These are phyloP conservation scores for Apophysomyces elegans DNA, from an alignment of 371 early-diverging fungal species.

Conservation along the genomic window DNA sequence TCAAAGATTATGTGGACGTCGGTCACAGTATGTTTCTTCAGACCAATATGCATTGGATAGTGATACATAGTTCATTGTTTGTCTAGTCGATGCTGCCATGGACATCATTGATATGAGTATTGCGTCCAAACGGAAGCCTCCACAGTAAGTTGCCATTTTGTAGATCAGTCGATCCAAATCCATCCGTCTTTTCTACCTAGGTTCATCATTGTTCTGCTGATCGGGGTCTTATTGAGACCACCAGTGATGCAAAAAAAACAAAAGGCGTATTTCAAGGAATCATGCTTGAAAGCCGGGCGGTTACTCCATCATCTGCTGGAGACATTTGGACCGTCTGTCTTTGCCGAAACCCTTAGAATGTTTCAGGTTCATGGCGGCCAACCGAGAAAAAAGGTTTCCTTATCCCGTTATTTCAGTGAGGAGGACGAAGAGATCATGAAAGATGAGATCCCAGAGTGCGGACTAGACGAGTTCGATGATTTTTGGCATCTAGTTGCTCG, in stretches of 20 bases:
- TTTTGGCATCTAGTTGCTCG: constrained; percentile 19
- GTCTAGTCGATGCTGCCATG: constrained; percentile 25
- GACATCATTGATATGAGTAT: constrained; percentile 17
- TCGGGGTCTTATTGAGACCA: constrained; percentile 20
- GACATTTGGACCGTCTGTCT: constrained; percentile 16
- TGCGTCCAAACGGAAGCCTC: constrained; percentile 16
- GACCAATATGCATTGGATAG: too few relatives aligned
- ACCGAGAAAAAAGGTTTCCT: background rate
- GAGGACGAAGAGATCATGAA: constrained; percentile 15
- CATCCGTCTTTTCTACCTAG: background rate
- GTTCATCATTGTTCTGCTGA: constrained; percentile 9
- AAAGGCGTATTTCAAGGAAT: background rate
- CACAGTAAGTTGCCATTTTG: constrained; percentile 17
- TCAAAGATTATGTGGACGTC: constrained; percentile 17
- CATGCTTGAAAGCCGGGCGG: constrained; percentile 16
- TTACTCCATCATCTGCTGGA: constrained; percentile 19
- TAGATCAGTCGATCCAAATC: background rate
- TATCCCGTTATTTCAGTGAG: background rate
- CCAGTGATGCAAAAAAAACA: background rate
- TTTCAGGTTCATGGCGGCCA: constrained; percentile 16
- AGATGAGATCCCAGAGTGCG: constrained; percentile 15
- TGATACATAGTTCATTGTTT: too few relatives aligned
- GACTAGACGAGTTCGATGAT: constrained; percentile 23
- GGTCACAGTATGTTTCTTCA: constrained; percentile 17
- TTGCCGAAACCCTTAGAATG: constrained; percentile 9